phyloP scores from a whole-genome alignment of 192 early-diverging fungal genomes.

The Coemansia sp. region DNA sequence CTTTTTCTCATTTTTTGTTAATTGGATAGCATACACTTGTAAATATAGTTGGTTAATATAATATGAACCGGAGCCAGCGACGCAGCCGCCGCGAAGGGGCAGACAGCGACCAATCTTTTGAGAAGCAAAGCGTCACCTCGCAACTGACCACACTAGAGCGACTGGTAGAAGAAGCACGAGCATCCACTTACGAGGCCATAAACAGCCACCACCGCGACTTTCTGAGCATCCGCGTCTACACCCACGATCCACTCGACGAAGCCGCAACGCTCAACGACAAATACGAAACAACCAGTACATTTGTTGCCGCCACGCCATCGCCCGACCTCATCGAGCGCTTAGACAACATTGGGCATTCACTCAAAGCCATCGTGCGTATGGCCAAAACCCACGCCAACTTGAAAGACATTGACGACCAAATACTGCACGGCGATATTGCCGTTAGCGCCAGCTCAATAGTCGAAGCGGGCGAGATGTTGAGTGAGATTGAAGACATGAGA shows the following conservation, averaged over 20 bases:
- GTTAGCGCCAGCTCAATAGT: constrained; percentile 42
- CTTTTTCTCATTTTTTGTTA: constrained; percentile 4
- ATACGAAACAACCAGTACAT: constrained; percentile 26
- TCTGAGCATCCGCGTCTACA: constrained; percentile 30
- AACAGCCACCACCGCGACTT: constrained; percentile 43
- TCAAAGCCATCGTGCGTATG: constrained; percentile 30
- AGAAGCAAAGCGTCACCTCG: constrained; percentile 14
- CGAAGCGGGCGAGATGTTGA: constrained; percentile 32
- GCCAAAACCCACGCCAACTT: constrained; percentile 46
- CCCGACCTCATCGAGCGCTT: constrained; percentile 15
- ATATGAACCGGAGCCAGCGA: constrained; percentile 23
- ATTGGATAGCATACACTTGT: background rate
- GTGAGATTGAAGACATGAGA: constrained; percentile 23
- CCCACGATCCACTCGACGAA: constrained; percentile 48
- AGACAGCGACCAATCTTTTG: constrained; percentile 15
- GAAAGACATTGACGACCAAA: constrained; percentile 46
- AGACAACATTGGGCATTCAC: constrained; percentile 19
- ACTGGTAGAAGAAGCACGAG: constrained; percentile 27
- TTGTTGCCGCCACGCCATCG: background rate
- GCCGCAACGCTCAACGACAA: constrained; percentile 49
- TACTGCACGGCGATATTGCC: constrained; percentile 42
- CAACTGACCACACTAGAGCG: constrained; percentile 25
- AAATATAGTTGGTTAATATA: too few species aligned
- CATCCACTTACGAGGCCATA: constrained; percentile 42
- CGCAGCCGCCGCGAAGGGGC: constrained; percentile 18